A percentile compares a stretch with the other conserved stretches of the same genome.
phyloP scores from a whole-genome alignment of 1,284 basidiomycete species.

The Phylloporus gajari region DNA sequence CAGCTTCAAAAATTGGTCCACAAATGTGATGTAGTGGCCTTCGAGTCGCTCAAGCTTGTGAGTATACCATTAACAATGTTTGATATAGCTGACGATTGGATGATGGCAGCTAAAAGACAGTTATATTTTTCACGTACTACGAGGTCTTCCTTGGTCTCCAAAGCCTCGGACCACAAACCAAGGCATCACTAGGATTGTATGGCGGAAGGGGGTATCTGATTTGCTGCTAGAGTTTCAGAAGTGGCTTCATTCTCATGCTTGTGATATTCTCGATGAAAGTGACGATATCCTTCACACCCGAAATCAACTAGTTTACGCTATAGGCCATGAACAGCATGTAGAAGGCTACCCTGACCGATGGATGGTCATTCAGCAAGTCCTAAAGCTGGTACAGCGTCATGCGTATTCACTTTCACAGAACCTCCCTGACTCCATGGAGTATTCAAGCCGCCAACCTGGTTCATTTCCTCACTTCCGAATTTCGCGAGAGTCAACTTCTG shows the following conservation, averaged over 20 bases:
- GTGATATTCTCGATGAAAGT: slow-evolving; percentile 62
- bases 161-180: too few species aligned
- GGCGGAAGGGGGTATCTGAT: too few species aligned
- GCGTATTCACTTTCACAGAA: slow-evolving; percentile 6
- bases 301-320: slow-evolving; percentile 60
- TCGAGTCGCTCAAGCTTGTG: too few species aligned
- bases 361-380: slow-evolving; percentile 52
- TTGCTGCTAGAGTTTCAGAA: background rate
- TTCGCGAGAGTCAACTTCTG: slow-evolving; percentile 26
- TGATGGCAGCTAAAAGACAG: too few species aligned
- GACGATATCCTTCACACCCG: slow-evolving; percentile 59
- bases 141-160: too few species aligned
- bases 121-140: too few species aligned
- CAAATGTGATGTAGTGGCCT: too few species aligned
- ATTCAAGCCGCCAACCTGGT: slow-evolving; percentile 4
- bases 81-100: too few species aligned
- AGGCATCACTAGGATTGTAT: too few species aligned
- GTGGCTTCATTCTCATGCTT: slow-evolving; percentile 31
- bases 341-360: slow-evolving; percentile 59
- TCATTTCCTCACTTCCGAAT: slow-evolving; percentile 50
- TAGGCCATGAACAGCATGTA: slow-evolving; percentile 50
- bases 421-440: slow-evolving; percentile 21
- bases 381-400: slow-evolving; percentile 36
- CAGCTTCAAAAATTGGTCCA: too few species aligned
- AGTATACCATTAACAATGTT: too few species aligned